Conservation (phyloP, 306 rosid species). For the Quercus variabilis region DNA sequence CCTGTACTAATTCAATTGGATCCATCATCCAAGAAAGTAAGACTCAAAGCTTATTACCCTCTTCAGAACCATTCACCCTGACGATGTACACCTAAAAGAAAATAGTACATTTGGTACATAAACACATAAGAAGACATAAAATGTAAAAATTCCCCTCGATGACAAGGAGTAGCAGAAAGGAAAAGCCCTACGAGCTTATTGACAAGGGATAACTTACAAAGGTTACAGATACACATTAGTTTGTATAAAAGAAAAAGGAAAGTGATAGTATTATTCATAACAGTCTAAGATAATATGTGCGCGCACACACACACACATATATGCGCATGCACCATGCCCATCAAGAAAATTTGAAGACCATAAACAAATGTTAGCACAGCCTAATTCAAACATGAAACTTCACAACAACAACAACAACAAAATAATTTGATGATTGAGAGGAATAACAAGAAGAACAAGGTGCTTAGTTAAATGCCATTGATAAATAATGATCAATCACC, state of each 20-base stretch:
- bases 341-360: no score
- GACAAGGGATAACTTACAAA: not conserved
- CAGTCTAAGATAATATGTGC: not conserved
- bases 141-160: not conserved
- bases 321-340: no score
- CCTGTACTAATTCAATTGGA: slow-evolving; percentile 29
- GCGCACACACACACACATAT: no score
- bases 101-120: slow-evolving; percentile 5
- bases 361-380: not conserved
- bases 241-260: not conserved
- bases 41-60: slow-evolving; percentile 11
- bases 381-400: slow-evolving; percentile 2
- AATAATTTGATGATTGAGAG: not conserved
- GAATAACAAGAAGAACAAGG: slow-evolving; percentile 1
- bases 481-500: slow-evolving; percentile 47
- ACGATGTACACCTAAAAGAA: slow-evolving; percentile 57
- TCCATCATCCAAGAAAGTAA: slow-evolving; percentile 19
- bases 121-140: not conserved
- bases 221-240: no score
- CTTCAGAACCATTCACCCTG: slow-evolving; percentile 41
- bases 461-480: not conserved
- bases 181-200: not conserved
- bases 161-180: not conserved
- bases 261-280: not conserved
- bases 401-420: not conserved